phyloP scores from a whole-genome alignment of 106 monocot genomes.

The Hemerocallis citrina region DNA sequence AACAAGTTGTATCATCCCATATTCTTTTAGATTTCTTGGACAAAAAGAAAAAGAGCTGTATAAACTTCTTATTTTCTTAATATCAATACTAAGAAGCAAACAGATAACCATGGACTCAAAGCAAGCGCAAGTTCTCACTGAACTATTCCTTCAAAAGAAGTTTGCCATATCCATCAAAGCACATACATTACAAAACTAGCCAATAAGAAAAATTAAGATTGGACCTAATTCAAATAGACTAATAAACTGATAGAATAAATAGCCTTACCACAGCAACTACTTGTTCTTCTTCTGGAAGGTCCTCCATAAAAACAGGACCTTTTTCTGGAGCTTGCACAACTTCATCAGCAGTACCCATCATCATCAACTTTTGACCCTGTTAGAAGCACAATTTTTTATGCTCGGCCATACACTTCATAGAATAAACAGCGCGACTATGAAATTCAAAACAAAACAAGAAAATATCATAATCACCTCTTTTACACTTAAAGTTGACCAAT shows the following conservation, averaged over 20 bases:
- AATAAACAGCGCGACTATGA: not conserved
- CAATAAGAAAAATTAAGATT: slow-evolving; percentile 6
- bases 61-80: no score
- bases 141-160: no score
- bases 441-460: not conserved
- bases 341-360: slow-evolving; percentile 99
- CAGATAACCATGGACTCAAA: no score
- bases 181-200: no score
- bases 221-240: not conserved
- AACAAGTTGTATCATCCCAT: no score
- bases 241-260: not conserved
- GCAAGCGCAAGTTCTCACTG: no score
- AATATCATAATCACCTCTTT: slow-evolving; percentile 57
- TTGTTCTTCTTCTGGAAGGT: slow-evolving; percentile 97
- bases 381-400: not conserved
- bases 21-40: no score
- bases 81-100: no score
- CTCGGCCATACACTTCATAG: not conserved
- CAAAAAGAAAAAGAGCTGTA: no score
- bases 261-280: slow-evolving; percentile 63
- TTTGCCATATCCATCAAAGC: no score
- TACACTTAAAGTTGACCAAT: slow-evolving; percentile 88
- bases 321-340: slow-evolving; percentile 95
- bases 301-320: slow-evolving; percentile 90
- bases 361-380: slow-evolving; percentile 99